A percentile compares a stretch with the other conserved stretches of the same genome.
phyloP scores from a whole-genome alignment of 2,329 filamentous ascomycete species.

The Fusarium papillatum region DNA sequence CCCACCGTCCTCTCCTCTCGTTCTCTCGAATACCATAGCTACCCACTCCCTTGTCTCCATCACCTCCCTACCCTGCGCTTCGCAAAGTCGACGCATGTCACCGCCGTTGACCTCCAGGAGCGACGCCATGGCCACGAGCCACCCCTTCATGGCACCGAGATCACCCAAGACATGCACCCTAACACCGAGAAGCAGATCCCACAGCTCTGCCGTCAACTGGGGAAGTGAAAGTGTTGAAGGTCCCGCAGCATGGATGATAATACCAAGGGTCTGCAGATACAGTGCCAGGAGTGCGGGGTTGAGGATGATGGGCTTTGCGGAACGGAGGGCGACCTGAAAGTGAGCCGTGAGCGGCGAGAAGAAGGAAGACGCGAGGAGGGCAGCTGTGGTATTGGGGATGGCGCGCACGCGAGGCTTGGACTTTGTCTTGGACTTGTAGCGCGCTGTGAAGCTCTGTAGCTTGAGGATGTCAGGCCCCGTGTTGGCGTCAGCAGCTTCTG shows the following conservation, averaged over 20 bases:
- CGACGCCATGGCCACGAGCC: conserved; percentile 84
- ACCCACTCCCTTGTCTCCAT: conserved; percentile 93
- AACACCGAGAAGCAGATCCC: conserved; percentile 83
- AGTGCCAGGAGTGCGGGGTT: conserved; percentile 82
- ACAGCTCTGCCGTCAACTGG: conserved; percentile 87
- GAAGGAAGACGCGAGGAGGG: conserved; percentile 81
- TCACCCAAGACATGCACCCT: conserved; percentile 73
- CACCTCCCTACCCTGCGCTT: conserved; percentile 80
- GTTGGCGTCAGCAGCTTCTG: conserved; percentile 82
- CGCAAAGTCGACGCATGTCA: conserved; percentile 79
- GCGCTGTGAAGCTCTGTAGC: conserved; percentile 87
- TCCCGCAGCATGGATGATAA: conserved; percentile 87
- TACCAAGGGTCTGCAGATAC: conserved; percentile 87
- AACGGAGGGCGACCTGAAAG: conserved; percentile 76
- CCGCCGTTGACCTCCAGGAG: conserved; percentile 85
- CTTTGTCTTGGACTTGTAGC: conserved; percentile 51
- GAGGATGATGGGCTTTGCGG: conserved; percentile 72
- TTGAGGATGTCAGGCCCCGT: conserved; percentile 89
- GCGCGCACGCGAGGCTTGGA: conserved; percentile 61
- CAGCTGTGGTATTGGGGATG: conserved; percentile 83
- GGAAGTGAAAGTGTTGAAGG: conserved; percentile 82
- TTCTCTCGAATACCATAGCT: conserved; percentile 77
- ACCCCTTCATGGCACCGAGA: conserved; percentile 76
- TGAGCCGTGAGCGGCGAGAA: conserved; percentile 90
- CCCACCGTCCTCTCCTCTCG: conserved; percentile 62